phyloP scores from a whole-genome alignment of 441 rosid genomes.

The Biscutella laevigata region DNA sequence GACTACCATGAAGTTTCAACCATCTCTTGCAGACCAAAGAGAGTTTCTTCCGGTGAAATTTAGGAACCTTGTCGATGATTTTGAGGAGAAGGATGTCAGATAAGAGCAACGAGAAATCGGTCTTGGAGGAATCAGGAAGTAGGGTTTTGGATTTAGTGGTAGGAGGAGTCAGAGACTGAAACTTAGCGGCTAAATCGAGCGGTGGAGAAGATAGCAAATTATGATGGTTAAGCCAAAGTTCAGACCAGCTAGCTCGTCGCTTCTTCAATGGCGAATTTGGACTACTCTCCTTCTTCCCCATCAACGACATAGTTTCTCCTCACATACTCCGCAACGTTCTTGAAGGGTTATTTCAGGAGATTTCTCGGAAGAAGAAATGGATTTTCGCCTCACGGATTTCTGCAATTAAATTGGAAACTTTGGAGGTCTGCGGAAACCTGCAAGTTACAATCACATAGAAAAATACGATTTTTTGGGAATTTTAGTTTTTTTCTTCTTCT shows the following conservation, averaged over 20 bases:
- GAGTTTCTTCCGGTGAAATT: constrained; percentile 40
- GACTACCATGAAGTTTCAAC: constrained; percentile 52
- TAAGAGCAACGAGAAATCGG: constrained; percentile 47
- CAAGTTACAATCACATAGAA: constrained; percentile 11
- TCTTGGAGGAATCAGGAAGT: too few relatives aligned
- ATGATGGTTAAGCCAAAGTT: constrained; percentile 51
- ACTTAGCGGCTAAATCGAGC: constrained; percentile 44
- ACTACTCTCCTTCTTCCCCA: constrained; percentile 30
- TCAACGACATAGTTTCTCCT: constrained; percentile 48
- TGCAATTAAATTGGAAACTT: constrained; percentile 21
- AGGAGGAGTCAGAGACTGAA: constrained; percentile 42
- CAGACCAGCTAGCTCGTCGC: constrained; percentile 57
- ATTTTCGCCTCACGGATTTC: constrained; percentile 23
- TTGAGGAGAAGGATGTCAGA: constrained; percentile 49
- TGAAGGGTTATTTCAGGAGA: background rate
- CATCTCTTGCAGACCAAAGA: constrained; percentile 63
- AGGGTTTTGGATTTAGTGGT: constrained; percentile 36
- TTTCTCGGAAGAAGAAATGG: background rate
- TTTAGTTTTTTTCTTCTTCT: background rate
- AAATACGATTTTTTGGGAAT: background rate
- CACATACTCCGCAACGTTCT: background rate
- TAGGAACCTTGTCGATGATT: constrained; percentile 41
- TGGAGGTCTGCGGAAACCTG: constrained; percentile 15
- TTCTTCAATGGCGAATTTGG: constrained; percentile 41
- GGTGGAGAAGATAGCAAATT: constrained; percentile 31